Evolutionary conservation across 306 rosid genomes (phyloP).

Genomic region (Sicyos baderoa): DNA sequence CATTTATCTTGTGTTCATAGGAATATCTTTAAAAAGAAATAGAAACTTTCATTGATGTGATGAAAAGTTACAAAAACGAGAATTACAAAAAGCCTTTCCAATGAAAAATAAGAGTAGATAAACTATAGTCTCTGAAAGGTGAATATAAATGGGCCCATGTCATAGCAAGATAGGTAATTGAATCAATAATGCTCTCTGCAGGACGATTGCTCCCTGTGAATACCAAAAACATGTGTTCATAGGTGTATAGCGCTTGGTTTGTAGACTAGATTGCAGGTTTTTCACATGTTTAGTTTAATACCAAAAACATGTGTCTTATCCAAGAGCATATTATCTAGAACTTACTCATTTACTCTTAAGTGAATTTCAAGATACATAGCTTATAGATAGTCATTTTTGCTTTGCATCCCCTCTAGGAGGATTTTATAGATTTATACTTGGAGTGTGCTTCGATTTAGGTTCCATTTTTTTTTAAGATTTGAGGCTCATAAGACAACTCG

Average conservation of each 20-base stretch:
- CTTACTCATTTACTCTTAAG: background rate
- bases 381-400: background rate
- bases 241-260: background rate
- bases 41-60: too few species aligned
- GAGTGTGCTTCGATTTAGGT: background rate
- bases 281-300: background rate
- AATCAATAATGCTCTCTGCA: too few species aligned
- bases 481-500: background rate
- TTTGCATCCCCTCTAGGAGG: background rate
- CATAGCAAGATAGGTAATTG: too few species aligned
- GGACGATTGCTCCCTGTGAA: too few species aligned
- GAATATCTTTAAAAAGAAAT: too few species aligned
- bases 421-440: background rate
- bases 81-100: too few species aligned
- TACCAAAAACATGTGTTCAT: too few species aligned
- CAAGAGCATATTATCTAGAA: background rate
- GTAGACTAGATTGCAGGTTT: background rate
- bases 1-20: background rate
- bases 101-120: too few species aligned
- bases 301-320: background rate
- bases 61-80: too few species aligned
- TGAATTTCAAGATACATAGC: background rate
- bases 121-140: too few species aligned
- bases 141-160: too few species aligned
- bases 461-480: background rate